Percentiles rank a stretch among this genome's conserved stretches.
Evolutionary conservation across 2,329 filamentous ascomycete genomes (phyloP).

Genomic region (Diaporthe citrichinensis): DNA sequence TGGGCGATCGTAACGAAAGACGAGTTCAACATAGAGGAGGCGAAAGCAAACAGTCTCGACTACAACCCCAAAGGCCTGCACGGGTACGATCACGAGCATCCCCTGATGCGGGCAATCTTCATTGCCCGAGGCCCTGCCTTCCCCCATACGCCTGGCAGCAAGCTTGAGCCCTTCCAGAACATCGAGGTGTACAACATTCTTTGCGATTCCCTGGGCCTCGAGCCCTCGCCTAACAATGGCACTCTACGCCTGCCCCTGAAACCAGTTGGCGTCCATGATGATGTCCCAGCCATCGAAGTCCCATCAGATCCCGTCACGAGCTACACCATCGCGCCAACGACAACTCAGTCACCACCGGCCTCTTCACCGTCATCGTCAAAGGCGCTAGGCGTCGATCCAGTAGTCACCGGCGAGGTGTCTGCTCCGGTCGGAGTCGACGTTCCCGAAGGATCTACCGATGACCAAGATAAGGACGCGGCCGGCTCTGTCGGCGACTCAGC

Average conservation of each 20-base stretch:
- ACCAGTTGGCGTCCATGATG: constrained; percentile 73
- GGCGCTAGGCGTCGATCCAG: constrained; percentile 42
- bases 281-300: constrained; percentile 62
- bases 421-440: constrained; percentile 45
- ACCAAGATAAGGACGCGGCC: constrained; percentile 48
- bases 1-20: constrained; percentile 90
- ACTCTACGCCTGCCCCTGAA: constrained; percentile 81
- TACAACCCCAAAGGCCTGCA: constrained; percentile 91
- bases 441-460: constrained; percentile 42
- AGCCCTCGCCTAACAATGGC: constrained; percentile 86
- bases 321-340: constrained; percentile 42
- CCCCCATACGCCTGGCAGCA: constrained; percentile 85
- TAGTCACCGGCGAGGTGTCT: constrained; percentile 45
- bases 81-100: constrained; percentile 95
- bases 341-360: constrained; percentile 32
- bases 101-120: constrained; percentile 96
- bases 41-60: constrained; percentile 71
- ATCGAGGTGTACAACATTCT: constrained; percentile 95
- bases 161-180: constrained; percentile 88
- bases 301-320: constrained; percentile 66
- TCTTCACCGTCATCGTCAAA: constrained; percentile 28
- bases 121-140: constrained; percentile 93
- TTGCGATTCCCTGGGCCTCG: constrained; percentile 86
- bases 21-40: constrained; percentile 82
- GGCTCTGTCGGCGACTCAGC: constrained; percentile 49